Evolutionary conservation across 2,329 filamentous ascomycete genomes (phyloP).

Genomic region (Cordyceps fumosorosea): DNA sequence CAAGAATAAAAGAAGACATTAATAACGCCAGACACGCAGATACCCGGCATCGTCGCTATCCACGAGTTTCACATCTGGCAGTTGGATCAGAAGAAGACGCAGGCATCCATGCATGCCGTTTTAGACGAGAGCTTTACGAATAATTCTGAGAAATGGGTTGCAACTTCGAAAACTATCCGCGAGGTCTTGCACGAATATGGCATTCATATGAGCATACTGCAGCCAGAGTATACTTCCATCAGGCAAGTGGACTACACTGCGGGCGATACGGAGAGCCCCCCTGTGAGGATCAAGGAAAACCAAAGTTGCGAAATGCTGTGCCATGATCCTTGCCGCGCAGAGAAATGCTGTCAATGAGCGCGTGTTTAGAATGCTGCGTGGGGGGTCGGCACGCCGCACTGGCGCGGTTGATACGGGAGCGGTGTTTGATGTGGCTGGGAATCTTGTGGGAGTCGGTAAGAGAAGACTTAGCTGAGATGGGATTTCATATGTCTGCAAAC

Average conservation of each 20-base stretch:
- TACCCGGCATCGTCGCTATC: constrained; percentile 59
- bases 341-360: constrained; percentile 41
- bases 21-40: constrained; percentile 32
- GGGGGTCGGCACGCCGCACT: no score
- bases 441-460: no score
- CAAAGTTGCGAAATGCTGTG: constrained; percentile 45
- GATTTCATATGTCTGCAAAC: not conserved
- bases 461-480: not conserved
- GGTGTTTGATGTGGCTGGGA: no score
- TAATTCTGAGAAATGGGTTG: constrained; percentile 43
- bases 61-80: constrained; percentile 72
- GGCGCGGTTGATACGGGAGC: no score
- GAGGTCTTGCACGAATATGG: constrained; percentile 69
- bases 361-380: not conserved
- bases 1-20: not conserved
- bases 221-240: constrained; percentile 42
- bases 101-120: constrained; percentile 64
- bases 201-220: constrained; percentile 64
- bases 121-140: constrained; percentile 49
- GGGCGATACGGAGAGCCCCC: not conserved
- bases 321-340: constrained; percentile 41
- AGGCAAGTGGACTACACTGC: not conserved
- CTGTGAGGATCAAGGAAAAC: constrained; percentile 18
- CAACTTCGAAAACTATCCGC: constrained; percentile 53
- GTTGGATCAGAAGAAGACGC: constrained; percentile 60